Percentiles rank a stretch among this genome's conserved stretches.
phyloP scores from a whole-genome alignment of 345 rosid genomes.

The Eutrema yunnanense region DNA sequence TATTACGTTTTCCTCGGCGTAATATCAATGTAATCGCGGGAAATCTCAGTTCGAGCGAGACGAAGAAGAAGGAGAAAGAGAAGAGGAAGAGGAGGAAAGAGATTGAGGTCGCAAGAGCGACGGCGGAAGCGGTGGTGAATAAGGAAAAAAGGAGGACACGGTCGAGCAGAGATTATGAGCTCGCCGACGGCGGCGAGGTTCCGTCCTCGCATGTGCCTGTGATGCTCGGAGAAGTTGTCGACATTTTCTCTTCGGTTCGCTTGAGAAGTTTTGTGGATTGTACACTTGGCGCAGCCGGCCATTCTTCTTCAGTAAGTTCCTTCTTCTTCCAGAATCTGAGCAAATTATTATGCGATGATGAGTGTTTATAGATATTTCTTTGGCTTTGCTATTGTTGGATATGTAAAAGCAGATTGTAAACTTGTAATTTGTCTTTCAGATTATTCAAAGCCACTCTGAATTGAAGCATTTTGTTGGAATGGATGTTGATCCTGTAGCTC shows the following conservation, averaged over 20 bases:
- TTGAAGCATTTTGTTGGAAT: constrained; percentile 59
- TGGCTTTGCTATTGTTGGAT: neutral
- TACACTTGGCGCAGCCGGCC: constrained; percentile 92
- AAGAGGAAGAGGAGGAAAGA: constrained; percentile 25
- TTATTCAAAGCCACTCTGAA: constrained; percentile 64
- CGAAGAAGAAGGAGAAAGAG: constrained; percentile 29
- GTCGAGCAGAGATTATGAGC: constrained; percentile 49
- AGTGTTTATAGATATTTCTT: neutral
- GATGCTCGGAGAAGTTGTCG: constrained; percentile 78
- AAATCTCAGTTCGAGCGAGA: constrained; percentile 18
- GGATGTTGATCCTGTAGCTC: constrained; percentile 91
- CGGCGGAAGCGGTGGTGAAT: constrained; percentile 23
- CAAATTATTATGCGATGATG: neutral
- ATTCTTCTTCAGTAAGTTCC: constrained; percentile 71
- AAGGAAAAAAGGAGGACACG: constrained; percentile 79
- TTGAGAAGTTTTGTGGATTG: constrained; percentile 75
- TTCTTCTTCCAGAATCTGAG: neutral
- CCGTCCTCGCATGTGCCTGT: constrained; percentile 66
- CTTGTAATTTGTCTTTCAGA: constrained; percentile 36
- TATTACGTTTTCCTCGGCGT: constrained; percentile 12
- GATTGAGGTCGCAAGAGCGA: constrained; percentile 5
- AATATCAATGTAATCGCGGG: constrained; percentile 21
- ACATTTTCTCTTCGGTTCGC: constrained; percentile 53
- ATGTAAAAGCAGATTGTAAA: neutral
- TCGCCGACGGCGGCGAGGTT: constrained; percentile 20